phyloP scores from a whole-genome alignment of 2,329 filamentous ascomycete genomes.

The Pseudomassariella vexata region DNA sequence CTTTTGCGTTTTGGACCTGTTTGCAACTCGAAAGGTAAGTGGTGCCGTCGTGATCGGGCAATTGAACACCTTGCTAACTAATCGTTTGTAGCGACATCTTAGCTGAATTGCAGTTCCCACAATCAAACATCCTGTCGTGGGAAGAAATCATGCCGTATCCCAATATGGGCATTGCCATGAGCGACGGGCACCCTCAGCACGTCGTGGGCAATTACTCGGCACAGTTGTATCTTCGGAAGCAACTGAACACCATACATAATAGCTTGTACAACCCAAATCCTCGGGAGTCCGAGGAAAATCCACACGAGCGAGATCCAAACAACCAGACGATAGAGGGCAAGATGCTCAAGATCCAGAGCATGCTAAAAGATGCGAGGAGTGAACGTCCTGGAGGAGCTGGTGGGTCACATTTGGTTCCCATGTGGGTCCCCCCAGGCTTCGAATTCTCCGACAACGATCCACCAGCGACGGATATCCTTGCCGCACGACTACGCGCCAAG shows the following conservation, averaged over 20 bases:
- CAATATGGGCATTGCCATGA: slow-evolving; percentile 41
- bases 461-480: slow-evolving; percentile 70
- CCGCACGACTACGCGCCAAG: slow-evolving; percentile 81
- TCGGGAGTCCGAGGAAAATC: slow-evolving; percentile 18
- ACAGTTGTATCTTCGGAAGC: slow-evolving; percentile 59
- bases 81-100: slow-evolving; percentile 66
- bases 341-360: slow-evolving; percentile 40
- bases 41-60: not conserved
- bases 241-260: slow-evolving; percentile 58
- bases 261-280: slow-evolving; percentile 45
- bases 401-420: too few relatives aligned
- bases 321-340: slow-evolving; percentile 30
- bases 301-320: slow-evolving; percentile 14
- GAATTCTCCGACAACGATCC: slow-evolving; percentile 61
- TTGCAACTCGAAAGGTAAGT: slow-evolving; percentile 80
- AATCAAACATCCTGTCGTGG: slow-evolving; percentile 55
- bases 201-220: slow-evolving; percentile 56
- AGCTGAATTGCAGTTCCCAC: slow-evolving; percentile 68
- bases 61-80: slow-evolving; percentile 9
- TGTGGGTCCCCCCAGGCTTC: slow-evolving; percentile 46
- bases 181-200: slow-evolving; percentile 36
- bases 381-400: too few relatives aligned
- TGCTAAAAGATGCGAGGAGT: slow-evolving; percentile 34
- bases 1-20: slow-evolving; percentile 88
- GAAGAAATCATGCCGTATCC: slow-evolving; percentile 64